Evolutionary conservation across 2,329 filamentous ascomycete species (phyloP), one percentile per base, ranked within the genome.

Genomic region (Myriosclerotinia duriaeana): DNA sequence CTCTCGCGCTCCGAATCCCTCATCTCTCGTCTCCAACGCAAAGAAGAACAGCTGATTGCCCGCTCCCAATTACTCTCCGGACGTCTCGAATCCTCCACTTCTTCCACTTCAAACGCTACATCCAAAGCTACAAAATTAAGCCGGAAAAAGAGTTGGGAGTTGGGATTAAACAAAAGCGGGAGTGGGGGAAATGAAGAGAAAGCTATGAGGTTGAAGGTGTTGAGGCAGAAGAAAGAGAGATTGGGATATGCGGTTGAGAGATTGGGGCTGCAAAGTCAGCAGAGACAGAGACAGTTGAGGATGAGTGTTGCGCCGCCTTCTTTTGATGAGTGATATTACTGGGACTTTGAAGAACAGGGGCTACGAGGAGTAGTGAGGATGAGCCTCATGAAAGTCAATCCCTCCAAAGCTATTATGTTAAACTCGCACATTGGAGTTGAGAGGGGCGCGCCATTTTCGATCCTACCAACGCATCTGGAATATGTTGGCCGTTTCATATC

Each of bases 161-260:
- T 53, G 11, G 55, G 54, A 0, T 11, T 53, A 11, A 62, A 40
- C 2, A 55, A 38, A 26, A 15, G 15, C 17, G 38, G 50, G 66
- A 46, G 38, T 70, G 59, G 44, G 8, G 70, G 69, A 3, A 58
- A 62, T 48, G 71, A 74, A 56, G 72, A 72, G 66, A 74, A 70
- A 62, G 71, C 67, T 14, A 34, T 71, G 66, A 86, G 85, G 72
- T 78, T 87, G 74, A 87, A 86, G 77, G 83, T 86, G 70, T 72
- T 91, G 70, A 80, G 84, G 69, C 85, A 87, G 77, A 90, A 89
- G 81, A 91, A 90, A 77, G 88, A 91, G 75, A 80, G 89, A 61
- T 75, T 91, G 73, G 85, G 85, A 71, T 91, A 90, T 80, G 86
- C 87, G 20, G 87, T 91, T 67, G 87, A 90, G 71, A 81, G 88